These are phyloP conservation scores for Cryphonectria parasitica DNA, from an alignment of 2,329 filamentous ascomycete genomes.

Conservation along the genomic window DNA sequence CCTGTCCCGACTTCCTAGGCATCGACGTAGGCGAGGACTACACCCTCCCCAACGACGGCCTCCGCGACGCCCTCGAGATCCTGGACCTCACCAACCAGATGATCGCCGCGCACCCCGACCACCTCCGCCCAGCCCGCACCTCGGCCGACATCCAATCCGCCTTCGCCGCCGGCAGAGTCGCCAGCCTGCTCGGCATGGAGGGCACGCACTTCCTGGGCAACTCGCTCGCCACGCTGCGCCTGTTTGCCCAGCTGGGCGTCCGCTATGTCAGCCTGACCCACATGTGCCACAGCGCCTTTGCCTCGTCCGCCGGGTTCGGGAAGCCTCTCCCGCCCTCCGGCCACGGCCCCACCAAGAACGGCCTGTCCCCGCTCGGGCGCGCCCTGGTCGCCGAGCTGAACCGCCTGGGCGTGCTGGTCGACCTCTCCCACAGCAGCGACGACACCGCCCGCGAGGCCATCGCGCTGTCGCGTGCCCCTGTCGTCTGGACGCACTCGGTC, in stretches of 20 bases:
- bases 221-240: slow-evolving; percentile 39
- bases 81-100: slow-evolving; percentile 29
- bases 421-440: slow-evolving; percentile 39
- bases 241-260: slow-evolving; percentile 40
- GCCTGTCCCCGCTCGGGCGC: slow-evolving; percentile 37
- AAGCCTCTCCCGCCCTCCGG: slow-evolving; percentile 31
- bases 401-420: slow-evolving; percentile 39
- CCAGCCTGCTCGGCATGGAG: slow-evolving; percentile 38
- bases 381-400: slow-evolving; percentile 42
- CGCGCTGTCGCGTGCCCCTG: slow-evolving; percentile 34
- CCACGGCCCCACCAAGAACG: slow-evolving; percentile 23
- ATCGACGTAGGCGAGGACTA: slow-evolving; percentile 30
- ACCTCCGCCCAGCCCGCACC: slow-evolving; percentile 25
- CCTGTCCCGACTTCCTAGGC: slow-evolving; percentile 35
- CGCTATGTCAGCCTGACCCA: slow-evolving; percentile 41
- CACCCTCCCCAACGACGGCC: slow-evolving; percentile 32
- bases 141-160: slow-evolving; percentile 32
- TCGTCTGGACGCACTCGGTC: slow-evolving; percentile 41
- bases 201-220: slow-evolving; percentile 41
- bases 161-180: slow-evolving; percentile 33
- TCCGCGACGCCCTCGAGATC: slow-evolving; percentile 31
- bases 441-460: slow-evolving; percentile 35
- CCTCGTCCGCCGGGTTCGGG: slow-evolving; percentile 34
- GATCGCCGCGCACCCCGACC: slow-evolving; percentile 18
- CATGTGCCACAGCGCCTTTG: slow-evolving; percentile 37